Evolutionary conservation across 768 basidiomycete genomes (phyloP), one percentile per base, ranked within the genome.

Genomic region (Termitomyces sp.): DNA sequence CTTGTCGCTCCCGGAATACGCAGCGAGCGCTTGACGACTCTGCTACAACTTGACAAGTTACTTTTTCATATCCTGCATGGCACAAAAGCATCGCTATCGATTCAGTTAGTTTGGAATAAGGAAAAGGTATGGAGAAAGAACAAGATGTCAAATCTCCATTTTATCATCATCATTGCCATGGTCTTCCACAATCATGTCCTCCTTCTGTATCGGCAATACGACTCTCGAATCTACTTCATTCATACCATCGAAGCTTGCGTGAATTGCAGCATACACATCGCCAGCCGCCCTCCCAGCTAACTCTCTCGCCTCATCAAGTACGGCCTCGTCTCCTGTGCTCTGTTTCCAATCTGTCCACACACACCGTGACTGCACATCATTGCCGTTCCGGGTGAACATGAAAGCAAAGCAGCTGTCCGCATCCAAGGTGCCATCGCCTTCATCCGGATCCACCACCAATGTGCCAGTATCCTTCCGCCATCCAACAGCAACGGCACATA

Each of bases 361-460:
- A 50, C 77, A 77, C 35, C 71, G 68, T n/a, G 64, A 61, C 14
- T 69, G 64, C 8, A 61, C 54, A 1, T 53, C 52, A 0, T 58
- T 43, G 1, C 57, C 60, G 9, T 67, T 64, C 54, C 71, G 69
- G 3, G 74, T 70, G 64, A 80, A 78, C 55, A 87, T 63, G 69
- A 90, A 92, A 0, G 86, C 89, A 63, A 92, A 91, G 62, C 85
- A 85, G 0, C 89, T 89, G 5, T 75, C 71, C 6, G 74, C 80
- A 1, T 65, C 70, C 0, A 81, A 63, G 2, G 68, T 65, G 50
- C 86, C 79, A 4, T 73, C 72, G 18, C 77, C 79, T 9, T 67
- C 72, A 20, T 63, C 61, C 1, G 85, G 84, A 65, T 86, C 85
- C 2, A 85, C 70, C 14, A 87, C 65, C 2, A 86, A 67, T 1